A percentile compares a stretch with the other conserved stretches of the same genome.
Evolutionary conservation across 768 basidiomycete genomes (phyloP).

Genomic region (Gymnopilus dilepis): DNA sequence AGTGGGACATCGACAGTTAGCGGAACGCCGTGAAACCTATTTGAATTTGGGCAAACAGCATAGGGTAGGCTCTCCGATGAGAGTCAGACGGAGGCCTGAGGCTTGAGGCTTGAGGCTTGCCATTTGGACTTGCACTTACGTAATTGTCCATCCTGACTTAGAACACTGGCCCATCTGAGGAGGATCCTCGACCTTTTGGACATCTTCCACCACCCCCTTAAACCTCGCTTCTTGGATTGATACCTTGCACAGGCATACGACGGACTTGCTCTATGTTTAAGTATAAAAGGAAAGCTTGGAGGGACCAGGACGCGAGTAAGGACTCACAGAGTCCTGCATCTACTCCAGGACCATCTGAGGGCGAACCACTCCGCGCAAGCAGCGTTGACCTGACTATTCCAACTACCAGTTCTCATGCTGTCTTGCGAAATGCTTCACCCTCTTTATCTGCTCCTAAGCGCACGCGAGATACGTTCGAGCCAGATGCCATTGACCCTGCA

Average conservation of each 20-base stretch:
- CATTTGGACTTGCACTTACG: too few relatives aligned
- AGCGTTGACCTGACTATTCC: background rate
- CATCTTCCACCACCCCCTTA: too few relatives aligned
- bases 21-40: background rate
- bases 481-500: constrained; percentile 16
- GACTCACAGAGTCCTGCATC: constrained; percentile 26
- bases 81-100: too few relatives aligned
- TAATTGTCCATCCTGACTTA: too few relatives aligned
- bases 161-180: too few relatives aligned
- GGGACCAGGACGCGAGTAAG: constrained; percentile 32
- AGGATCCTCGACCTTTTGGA: too few relatives aligned
- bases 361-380: background rate
- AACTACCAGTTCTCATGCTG: background rate
- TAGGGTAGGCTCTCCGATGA: too few relatives aligned
- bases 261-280: constrained; percentile 42
- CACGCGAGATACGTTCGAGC: constrained; percentile 25
- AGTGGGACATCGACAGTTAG: constrained; percentile 2
- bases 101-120: too few relatives aligned
- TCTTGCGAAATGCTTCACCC: background rate
- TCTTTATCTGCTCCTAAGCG: constrained; percentile 21
- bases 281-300: constrained; percentile 57
- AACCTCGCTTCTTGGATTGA: too few relatives aligned
- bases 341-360: constrained; percentile 6
- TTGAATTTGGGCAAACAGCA: background rate
- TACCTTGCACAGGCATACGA: background rate